Evolutionary conservation across 257 asterid genomes (phyloP), one percentile per base, ranked within the genome.

Genomic region (Solanum appendiculatum): DNA sequence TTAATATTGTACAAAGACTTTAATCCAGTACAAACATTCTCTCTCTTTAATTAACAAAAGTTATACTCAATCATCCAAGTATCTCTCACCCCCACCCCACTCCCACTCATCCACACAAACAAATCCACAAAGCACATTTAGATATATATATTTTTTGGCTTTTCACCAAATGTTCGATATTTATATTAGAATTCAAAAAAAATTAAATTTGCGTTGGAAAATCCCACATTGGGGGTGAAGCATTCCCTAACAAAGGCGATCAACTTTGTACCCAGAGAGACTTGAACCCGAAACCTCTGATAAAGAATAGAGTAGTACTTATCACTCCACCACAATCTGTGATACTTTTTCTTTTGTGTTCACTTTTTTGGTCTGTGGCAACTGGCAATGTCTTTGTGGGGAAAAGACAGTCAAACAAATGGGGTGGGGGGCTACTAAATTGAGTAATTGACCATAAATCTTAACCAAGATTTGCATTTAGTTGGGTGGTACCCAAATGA

Each of bases 401-500:
- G 60, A 40, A 77, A 77, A 77, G 83, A 77, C 56, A 14, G 60
- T 77, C 36, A 77, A 77, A 77, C 58, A 77, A 77, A n/a, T 7
- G 23, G 34, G 34, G 54, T 74, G 82, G 56, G 83, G 83, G 56
- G 14, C 56, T 75, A 39, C 77, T 37, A 69, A 68, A 23, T 75
- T 75, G 21, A 70, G 80, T 40, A 40, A 40, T n/a, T 40, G 83
- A 40, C 60, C 58, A 77, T 77, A 77, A 66, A 77, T 77, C 83
- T 73, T 40, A 40, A 77, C 36, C 14, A 77, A 77, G 83, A 40
- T 77, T 77, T 77, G 37, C 60, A n/a, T 3, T 40, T 40, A n/a
- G 60, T 40, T 68, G n/a, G 83, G 60, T 40, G 83, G 83, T 77
- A 77, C 83, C 58, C 83, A 77, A 40, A 77, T 77, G 83, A 77